Percentiles rank a stretch among this genome's conserved stretches.
These are phyloP conservation scores for Lipomyces anomalus DNA, from an alignment of 805 yeast species.

Conservation along the genomic window DNA sequence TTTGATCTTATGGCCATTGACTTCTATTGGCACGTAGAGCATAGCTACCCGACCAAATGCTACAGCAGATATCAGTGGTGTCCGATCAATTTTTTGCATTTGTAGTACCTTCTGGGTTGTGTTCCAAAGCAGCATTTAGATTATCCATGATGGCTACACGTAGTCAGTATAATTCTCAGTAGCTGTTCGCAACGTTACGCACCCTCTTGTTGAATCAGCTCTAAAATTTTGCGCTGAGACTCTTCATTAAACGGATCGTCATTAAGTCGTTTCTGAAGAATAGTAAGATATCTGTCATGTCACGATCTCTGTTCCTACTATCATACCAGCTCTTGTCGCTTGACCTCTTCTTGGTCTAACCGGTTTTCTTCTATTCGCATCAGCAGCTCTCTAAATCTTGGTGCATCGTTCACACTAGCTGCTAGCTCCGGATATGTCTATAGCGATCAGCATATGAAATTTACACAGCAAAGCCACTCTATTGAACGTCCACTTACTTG, in stretches of 20 bases:
- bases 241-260: conserved; percentile 67
- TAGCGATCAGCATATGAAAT: neutral
- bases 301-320: neutral
- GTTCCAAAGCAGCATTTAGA: conserved; percentile 71
- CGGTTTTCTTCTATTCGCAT: conserved; percentile 30
- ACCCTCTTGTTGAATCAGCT: conserved; percentile 50
- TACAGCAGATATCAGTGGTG: no score
- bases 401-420: conserved; percentile 43
- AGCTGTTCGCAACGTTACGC: neutral
- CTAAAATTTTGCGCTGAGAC: conserved; percentile 58
- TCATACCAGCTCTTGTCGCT: conserved; percentile 39
- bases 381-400: conserved; percentile 40
- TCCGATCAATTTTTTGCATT: no score
- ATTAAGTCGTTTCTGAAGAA: conserved; percentile 39
- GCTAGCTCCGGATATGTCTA: conserved; percentile 46
- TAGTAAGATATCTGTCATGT: neutral
- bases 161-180: neutral
- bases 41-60: conserved; percentile 74
- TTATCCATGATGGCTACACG: conserved; percentile 65
- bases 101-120: conserved; percentile 73
- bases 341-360: conserved; percentile 31
- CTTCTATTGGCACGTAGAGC: conserved; percentile 72
- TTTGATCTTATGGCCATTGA: conserved; percentile 74
- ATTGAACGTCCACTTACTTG: conserved; percentile 8
- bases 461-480: neutral